Base-by-base conservation (phyloP, 768 basidiomycete species). In the Hydnomerulius pinastri region DNA sequence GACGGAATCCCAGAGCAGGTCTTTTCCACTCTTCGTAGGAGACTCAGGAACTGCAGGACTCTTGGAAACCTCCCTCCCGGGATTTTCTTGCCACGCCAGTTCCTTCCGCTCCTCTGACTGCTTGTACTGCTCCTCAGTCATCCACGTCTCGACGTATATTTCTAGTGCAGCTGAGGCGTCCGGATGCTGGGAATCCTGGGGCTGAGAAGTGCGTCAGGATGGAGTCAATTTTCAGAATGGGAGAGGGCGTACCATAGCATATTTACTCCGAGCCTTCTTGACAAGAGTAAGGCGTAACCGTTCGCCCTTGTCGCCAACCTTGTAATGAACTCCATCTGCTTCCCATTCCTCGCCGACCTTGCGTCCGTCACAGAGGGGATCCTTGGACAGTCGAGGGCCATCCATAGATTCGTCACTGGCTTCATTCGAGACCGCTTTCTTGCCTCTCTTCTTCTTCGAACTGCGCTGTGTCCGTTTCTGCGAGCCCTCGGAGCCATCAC, bases 281-380 rank as follows among this genome's bases (percentile, higher is more conserved):
- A 92, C 79, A 58, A 90, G 68, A 24, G 81, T 79, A 52, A 83
- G 84, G 23, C 87, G 81, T 40, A 90, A 73, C 24, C 86, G 74
- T 57, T 86, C 80, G 18, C 87, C 87, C 47, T 86, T 83, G 8
- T 75, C 75, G 1, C 85, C 85, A 49, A 91, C 79, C 68, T 87
- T 91, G 71, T 80, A 91, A 46, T 70, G 73, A 29, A 86, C 72
- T 36, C 85, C 88, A 58, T 86, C 83, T 28, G 68, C 78, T 56
- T 86, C 82, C 90, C 90, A 92, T 64, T 85, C 78, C 28, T 92
- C 89, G 23, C 88, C 87, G 51, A 88, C 77, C 50, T 72, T 76
- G 44, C 82, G 79, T 23, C 77, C 76, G 56, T 75, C 78, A 50
- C 81, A 80, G n/a, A 76, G 71, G 9, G 77, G 73, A 55, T 79